Percentiles rank a stretch among this genome's conserved stretches.
Conservation (phyloP, 2,329 filamentous ascomycete genomes). For the Beauveria bassiana region DNA sequence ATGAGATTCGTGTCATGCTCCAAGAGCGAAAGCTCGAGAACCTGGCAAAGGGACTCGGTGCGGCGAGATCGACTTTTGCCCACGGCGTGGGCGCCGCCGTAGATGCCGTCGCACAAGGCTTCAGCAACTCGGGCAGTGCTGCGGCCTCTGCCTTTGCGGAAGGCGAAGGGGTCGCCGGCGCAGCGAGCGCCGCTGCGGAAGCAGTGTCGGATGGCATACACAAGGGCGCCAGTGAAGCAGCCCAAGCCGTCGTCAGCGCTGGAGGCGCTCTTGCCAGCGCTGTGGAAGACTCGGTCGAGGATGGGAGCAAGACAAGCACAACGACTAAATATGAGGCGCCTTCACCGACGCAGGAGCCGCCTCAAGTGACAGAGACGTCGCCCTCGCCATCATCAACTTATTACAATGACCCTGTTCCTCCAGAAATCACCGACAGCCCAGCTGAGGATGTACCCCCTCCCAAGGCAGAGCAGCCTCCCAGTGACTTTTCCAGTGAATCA, state of each 20-base stretch:
- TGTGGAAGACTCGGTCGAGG: not conserved
- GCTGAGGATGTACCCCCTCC: conserved; percentile 4
- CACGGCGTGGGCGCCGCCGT: not conserved
- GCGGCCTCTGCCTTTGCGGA: not conserved
- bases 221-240: not conserved
- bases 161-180: not conserved
- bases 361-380: not conserved
- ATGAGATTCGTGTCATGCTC: conserved; percentile 1
- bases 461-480: conserved; percentile 2
- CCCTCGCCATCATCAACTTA: not conserved
- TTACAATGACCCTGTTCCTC: not conserved
- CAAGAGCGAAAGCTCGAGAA: not conserved
- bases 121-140: not conserved
- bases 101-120: not conserved
- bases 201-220: not conserved
- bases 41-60: not conserved
- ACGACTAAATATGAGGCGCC: not conserved
- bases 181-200: not conserved
- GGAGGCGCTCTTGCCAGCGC: not conserved
- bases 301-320: not conserved
- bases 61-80: not conserved
- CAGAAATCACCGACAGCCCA: not conserved
- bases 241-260: not conserved
- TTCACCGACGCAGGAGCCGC: too few species aligned
- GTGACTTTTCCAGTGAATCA: not conserved